Conservation (phyloP, 2,329 filamentous ascomycete genomes). For the Colletotrichum godetiae region DNA sequence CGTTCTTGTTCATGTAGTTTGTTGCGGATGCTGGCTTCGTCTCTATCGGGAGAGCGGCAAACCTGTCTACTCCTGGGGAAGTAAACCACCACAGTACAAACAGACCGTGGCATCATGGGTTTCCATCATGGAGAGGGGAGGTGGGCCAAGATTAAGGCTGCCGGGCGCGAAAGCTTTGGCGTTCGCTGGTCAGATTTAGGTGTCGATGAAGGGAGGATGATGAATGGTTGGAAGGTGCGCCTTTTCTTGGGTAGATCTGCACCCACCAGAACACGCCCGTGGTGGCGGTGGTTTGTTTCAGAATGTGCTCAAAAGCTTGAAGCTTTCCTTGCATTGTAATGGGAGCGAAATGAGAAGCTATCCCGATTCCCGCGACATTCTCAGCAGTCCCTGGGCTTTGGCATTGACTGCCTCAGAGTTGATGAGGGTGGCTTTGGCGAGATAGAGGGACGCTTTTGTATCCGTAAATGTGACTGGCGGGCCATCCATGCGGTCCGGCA, state of each 20-base stretch:
- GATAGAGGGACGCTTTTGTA: not conserved
- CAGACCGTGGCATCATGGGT: not conserved
- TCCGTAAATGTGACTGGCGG: not conserved
- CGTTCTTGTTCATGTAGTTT: not conserved
- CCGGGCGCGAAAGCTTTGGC: conserved; percentile 7
- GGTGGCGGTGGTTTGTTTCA: conserved; percentile 15
- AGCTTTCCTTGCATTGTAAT: not conserved
- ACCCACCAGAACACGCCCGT: conserved; percentile 8
- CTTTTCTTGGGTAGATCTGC: conserved; percentile 22
- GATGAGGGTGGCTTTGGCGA: not conserved
- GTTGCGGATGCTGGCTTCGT: not conserved
- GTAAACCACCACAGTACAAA: not conserved
- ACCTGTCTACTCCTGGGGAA: not conserved
- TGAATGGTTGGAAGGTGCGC: not conserved
- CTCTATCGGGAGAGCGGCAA: not conserved
- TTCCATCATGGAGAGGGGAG: not conserved
- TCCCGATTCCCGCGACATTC: not conserved
- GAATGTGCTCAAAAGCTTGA: conserved; percentile 2
- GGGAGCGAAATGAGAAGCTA: not conserved
- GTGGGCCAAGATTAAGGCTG: conserved; percentile 19
- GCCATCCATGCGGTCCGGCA: conserved; percentile 12
- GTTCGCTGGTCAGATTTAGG: conserved; percentile 2
- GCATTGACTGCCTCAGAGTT: not conserved
- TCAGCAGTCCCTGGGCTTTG: not conserved
- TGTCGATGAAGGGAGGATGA: not conserved